Evolutionary conservation across 768 basidiomycete genomes (phyloP), one percentile per base, ranked within the genome.

Genomic region (Boletus vinaceobasis): DNA sequence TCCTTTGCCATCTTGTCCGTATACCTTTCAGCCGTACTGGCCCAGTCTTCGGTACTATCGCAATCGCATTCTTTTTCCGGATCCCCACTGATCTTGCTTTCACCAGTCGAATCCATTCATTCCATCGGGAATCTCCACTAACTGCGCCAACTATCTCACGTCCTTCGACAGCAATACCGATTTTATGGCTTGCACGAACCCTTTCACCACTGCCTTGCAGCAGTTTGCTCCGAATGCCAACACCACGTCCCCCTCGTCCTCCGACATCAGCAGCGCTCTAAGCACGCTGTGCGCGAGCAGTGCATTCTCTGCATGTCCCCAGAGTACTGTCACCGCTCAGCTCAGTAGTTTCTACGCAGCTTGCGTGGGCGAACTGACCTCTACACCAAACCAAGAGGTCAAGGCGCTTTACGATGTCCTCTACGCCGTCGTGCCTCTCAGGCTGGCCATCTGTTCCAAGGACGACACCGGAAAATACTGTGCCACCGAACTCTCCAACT

Each of bases 381-480:
- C 79, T 10, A 65, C 52, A 45, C 65, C 73, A 44, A 80, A 79
- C 58, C 1, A 43, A 1, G 67, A 76, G 26, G 88, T 97, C 43
- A 68, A 82, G 68, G 62, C 71, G 27, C 71, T 81, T 2, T 99
- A 98, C 74, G 95, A 98, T 67, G 74, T 84, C 31, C 74, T 98
- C 29, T 99, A 92, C 75, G 59, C 78, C 55, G 59, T 95, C 43
- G 57, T 67, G 11, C 93, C 94, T 8, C 67, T 96, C 66, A 74
- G 73, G 57, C 60, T 68, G 7, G 86, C 93, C 27, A 66, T 91
- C 31, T 98, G 95, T 74, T 61, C 86, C 43, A 89, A 90, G 78
- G 83, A 88, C 63, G 83, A 85, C 63, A 74, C 63, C 44, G 86
- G 83, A 32, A 73, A 77, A 37, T 97, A 80, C 73, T 98, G 96